phyloP scores from a whole-genome alignment of 108 stramenopile species.

The Conticribra guillardii region DNA sequence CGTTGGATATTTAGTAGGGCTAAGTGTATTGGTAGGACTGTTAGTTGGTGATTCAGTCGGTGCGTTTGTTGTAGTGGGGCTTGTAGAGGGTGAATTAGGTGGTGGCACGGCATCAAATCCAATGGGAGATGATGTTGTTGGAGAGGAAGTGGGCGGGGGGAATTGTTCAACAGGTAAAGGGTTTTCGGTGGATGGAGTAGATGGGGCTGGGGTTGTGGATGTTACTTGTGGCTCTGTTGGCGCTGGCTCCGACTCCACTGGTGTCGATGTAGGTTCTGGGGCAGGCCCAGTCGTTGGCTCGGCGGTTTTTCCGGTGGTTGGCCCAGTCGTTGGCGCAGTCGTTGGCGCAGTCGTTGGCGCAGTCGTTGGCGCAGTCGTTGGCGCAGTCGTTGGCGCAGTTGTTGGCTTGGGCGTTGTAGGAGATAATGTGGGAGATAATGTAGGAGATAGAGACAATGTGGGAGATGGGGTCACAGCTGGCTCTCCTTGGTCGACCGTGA shows the following conservation, averaged over 20 bases:
- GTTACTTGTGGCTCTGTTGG: too few relatives aligned
- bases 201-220: too few relatives aligned
- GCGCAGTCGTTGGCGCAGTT: background rate
- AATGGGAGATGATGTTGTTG: background rate
- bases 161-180: background rate
- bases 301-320: background rate
- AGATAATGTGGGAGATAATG: background rate
- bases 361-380: too few relatives aligned
- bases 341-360: too few relatives aligned
- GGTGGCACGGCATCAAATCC: background rate
- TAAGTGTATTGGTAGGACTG: too few relatives aligned
- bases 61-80: too few relatives aligned
- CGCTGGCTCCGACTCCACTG: background rate
- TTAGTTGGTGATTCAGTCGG: background rate
- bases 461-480: too few relatives aligned
- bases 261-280: background rate
- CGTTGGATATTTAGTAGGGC: too few relatives aligned
- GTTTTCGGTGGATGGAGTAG: background rate
- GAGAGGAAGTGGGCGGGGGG: background rate
- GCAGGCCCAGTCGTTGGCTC: background rate
- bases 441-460: too few relatives aligned
- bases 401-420: background rate
- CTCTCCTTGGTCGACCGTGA: too few relatives aligned
- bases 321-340: too few relatives aligned
- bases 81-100: too few relatives aligned